phyloP scores from a whole-genome alignment of 1,139 yeast species.

The Scheffersomyces stambukii region DNA sequence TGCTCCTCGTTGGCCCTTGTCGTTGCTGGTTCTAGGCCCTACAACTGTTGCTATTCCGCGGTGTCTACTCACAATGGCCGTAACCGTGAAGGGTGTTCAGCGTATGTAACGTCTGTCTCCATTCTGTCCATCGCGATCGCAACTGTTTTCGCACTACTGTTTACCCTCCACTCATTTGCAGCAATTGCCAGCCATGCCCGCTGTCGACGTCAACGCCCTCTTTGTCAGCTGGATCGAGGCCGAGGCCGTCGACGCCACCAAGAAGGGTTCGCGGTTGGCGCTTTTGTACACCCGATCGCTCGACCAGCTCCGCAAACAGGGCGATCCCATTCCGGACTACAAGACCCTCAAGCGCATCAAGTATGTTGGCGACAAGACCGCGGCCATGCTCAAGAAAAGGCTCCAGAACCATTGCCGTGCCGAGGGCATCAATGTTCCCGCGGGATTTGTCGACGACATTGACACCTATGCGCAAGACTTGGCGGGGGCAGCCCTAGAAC shows the following conservation, averaged over 20 bases:
- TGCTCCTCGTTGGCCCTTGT: too few species aligned
- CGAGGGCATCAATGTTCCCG: constrained; percentile 38
- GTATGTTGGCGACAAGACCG: constrained; percentile 62
- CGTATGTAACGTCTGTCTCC: too few species aligned
- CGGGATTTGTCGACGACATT: constrained; percentile 16
- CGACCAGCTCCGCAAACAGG: constrained; percentile 39
- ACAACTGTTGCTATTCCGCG: too few species aligned
- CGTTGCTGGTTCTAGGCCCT: too few species aligned
- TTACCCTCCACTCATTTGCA: too few species aligned
- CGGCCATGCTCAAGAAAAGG: constrained; percentile 37
- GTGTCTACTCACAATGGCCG: too few species aligned
- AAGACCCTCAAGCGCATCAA: constrained; percentile 48
- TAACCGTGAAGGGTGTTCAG: too few species aligned
- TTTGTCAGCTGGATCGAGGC: constrained; percentile 47
- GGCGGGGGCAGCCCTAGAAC: constrained; percentile 9
- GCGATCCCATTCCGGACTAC: constrained; percentile 44
- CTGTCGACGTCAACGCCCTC: constrained; percentile 8
- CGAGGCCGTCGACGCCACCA: constrained; percentile 38
- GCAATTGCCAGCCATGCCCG: too few species aligned
- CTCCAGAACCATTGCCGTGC: constrained; percentile 45
- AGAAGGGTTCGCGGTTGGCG: constrained; percentile 39
- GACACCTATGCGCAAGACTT: constrained; percentile 7
- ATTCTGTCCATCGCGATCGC: too few species aligned
- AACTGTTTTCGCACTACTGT: too few species aligned
- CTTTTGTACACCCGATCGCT: constrained; percentile 47